These are phyloP conservation scores for Cenchrus purpureus DNA, from an alignment of 176 grass and related monocot genomes.

Conservation along the genomic window DNA sequence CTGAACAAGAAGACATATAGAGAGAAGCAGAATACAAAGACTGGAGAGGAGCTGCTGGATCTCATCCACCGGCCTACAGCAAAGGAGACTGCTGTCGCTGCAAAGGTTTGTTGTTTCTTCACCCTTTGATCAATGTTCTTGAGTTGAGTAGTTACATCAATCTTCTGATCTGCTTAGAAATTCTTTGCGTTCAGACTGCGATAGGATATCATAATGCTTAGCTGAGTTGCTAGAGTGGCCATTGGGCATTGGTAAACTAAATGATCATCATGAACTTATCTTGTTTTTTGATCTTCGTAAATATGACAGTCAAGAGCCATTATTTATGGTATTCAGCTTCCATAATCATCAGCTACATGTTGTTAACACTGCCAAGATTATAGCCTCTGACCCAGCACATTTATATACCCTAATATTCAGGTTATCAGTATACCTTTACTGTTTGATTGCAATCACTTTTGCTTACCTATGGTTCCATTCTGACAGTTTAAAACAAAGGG, in stretches of 20 bases:
- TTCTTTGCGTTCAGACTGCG: not conserved
- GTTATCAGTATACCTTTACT: conserved; percentile 10
- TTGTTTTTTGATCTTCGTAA: not conserved
- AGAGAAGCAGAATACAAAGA: conserved; percentile 93
- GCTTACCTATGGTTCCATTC: conserved; percentile 34
- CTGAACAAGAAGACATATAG: conserved; percentile 90
- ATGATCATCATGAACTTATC: not conserved
- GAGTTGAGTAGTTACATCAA: not conserved
- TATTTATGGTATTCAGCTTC: not conserved
- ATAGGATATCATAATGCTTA: not conserved
- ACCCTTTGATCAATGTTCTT: not conserved
- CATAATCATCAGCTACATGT: not conserved
- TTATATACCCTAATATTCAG: not conserved
- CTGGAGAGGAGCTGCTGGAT: conserved; percentile 98
- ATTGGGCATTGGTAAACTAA: not conserved
- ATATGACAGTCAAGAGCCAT: not conserved
- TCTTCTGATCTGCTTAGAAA: not conserved
- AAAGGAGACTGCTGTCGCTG: conserved; percentile 92
- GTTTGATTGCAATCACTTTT: conserved; percentile 31
- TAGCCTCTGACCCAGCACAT: not conserved
- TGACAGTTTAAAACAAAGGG: conserved; percentile 95
- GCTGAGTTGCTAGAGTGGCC: not conserved
- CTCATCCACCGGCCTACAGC: conserved; percentile 96
- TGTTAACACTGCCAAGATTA: not conserved
- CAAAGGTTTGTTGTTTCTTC: conserved; percentile 74